A percentile compares a stretch with the other conserved stretches of the same genome.
Evolutionary conservation across 2,329 filamentous ascomycete genomes (phyloP).

Genomic region (Geosmithia morbida): DNA sequence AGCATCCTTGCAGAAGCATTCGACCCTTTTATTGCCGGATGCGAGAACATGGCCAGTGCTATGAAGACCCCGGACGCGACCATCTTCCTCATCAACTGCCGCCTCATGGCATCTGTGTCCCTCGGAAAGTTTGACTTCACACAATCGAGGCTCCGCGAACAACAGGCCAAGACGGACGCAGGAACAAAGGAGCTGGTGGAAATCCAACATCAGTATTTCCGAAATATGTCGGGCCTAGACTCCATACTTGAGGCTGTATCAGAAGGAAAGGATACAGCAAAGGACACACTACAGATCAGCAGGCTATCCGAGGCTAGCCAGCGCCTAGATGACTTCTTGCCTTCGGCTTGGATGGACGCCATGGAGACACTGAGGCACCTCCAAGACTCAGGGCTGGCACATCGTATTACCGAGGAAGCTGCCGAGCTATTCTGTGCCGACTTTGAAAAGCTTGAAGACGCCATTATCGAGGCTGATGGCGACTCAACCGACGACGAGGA

Average conservation of each 20-base stretch:
- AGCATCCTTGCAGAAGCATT: conserved; percentile 65
- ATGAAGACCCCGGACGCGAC: conserved; percentile 45
- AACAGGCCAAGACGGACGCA: conserved; percentile 40
- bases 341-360: conserved; percentile 85
- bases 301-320: conserved; percentile 55
- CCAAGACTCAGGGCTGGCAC: conserved; percentile 55
- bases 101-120: conserved; percentile 39
- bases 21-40: conserved; percentile 72
- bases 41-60: conserved; percentile 50
- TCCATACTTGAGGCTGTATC: conserved; percentile 16
- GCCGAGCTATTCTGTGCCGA: conserved; percentile 73
- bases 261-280: conserved; percentile 17
- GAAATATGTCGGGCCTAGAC: conserved; percentile 58
- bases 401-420: conserved; percentile 68
- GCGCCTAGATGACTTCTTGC: conserved; percentile 76
- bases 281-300: conserved; percentile 33
- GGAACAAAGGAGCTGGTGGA: conserved; percentile 44
- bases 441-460: conserved; percentile 50
- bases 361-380: conserved; percentile 66
- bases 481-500: conserved; percentile 9
- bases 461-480: conserved; percentile 29
- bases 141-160: conserved; percentile 32
- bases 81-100: conserved; percentile 63
- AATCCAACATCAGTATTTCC: conserved; percentile 59
- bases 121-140: conserved; percentile 53